These are phyloP conservation scores for Cryptosporidium xiaoi DNA, from an alignment of 169 alveolate species.

Conservation along the genomic window DNA sequence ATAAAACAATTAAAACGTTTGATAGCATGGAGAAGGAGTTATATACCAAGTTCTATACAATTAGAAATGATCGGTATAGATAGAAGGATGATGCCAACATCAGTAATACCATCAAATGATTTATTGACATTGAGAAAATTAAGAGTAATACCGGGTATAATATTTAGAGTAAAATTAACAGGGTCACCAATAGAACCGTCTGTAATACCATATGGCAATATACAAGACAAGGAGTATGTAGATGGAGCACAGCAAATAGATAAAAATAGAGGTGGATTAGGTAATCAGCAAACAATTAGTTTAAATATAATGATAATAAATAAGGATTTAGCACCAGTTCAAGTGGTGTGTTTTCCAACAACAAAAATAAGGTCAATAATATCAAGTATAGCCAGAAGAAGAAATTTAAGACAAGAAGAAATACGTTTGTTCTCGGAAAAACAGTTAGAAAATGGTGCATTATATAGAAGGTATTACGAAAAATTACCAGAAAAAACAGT, in stretches of 20 bases:
- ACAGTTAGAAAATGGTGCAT: slow-evolving; percentile 58
- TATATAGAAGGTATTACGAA: slow-evolving; percentile 67
- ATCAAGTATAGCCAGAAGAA: slow-evolving; percentile 57
- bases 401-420: slow-evolving; percentile 15
- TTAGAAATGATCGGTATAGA: slow-evolving; percentile 70
- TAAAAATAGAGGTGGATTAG: neutral
- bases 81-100: slow-evolving; percentile 72
- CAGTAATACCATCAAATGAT: slow-evolving; percentile 60
- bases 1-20: slow-evolving; percentile 69
- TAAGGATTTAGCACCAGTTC: slow-evolving; percentile 60
- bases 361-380: slow-evolving; percentile 40
- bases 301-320: slow-evolving; percentile 38
- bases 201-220: slow-evolving; percentile 25
- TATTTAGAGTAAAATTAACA: slow-evolving; percentile 46
- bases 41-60: slow-evolving; percentile 57
- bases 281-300: slow-evolving; percentile 15
- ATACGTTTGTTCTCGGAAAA: slow-evolving; percentile 45
- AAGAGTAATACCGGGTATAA: slow-evolving; percentile 60
- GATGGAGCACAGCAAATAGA: slow-evolving; percentile 29
- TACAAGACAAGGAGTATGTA: slow-evolving; percentile 44
- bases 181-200: slow-evolving; percentile 70
- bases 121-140: slow-evolving; percentile 45
- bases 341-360: slow-evolving; percentile 56
- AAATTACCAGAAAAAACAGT: slow-evolving; percentile 70
- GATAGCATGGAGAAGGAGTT: slow-evolving; percentile 71